phyloP scores from a whole-genome alignment of 495 filamentous ascomycete species.

The Delitschia confertaspora region DNA sequence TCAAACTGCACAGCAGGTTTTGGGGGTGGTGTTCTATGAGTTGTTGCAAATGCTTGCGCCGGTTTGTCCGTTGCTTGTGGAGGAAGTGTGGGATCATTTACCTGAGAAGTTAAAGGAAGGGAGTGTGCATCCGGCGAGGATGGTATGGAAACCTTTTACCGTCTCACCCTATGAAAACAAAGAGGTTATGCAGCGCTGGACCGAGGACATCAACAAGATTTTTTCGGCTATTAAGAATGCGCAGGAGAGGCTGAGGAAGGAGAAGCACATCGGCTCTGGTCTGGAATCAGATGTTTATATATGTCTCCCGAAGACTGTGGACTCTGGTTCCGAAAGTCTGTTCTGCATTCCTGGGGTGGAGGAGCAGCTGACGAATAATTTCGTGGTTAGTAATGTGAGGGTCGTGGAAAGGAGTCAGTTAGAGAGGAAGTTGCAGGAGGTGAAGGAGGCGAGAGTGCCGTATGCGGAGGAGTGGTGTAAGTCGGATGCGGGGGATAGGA shows the following conservation, averaged over 20 bases:
- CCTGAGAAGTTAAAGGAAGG: slow-evolving; percentile 50
- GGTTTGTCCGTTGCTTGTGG: slow-evolving; percentile 72
- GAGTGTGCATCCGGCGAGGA: slow-evolving; percentile 49
- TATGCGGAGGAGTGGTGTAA: too few species aligned
- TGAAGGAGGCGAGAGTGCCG: background rate
- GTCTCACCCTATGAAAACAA: background rate
- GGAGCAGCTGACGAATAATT: slow-evolving; percentile 27
- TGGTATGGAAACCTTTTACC: slow-evolving; percentile 18
- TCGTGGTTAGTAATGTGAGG: slow-evolving; percentile 2
- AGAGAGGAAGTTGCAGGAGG: background rate
- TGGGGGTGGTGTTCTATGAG: slow-evolving; percentile 59
- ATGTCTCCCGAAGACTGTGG: slow-evolving; percentile 27
- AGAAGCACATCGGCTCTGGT: slow-evolving; percentile 63
- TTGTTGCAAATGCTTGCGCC: slow-evolving; percentile 71
- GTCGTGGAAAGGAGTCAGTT: background rate
- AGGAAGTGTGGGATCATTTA: slow-evolving; percentile 77
- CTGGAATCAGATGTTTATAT: slow-evolving; percentile 58
- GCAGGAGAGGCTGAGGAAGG: slow-evolving; percentile 56
- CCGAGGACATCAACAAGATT: slow-evolving; percentile 42
- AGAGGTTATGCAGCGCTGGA: background rate
- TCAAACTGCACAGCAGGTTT: slow-evolving; percentile 52
- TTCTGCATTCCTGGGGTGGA: background rate
- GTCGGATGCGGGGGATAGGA: too few species aligned
- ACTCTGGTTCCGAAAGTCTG: slow-evolving; percentile 45
- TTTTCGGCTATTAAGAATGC: slow-evolving; percentile 48